These are phyloP conservation scores for Mimosa pudica DNA, from an alignment of 306 rosid genomes.

Conservation along the genomic window DNA sequence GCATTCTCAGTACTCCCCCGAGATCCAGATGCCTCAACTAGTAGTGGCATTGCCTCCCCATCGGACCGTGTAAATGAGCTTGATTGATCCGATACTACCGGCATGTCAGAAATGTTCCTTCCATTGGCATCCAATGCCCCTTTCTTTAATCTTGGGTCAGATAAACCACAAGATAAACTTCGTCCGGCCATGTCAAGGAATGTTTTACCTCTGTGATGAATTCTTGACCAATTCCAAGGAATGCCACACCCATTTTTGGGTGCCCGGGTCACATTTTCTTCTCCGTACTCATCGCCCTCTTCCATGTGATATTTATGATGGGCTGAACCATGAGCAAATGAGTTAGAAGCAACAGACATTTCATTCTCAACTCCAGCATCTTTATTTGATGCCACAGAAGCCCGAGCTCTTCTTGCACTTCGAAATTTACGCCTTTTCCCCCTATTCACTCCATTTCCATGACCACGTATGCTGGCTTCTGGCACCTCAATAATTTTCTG, in stretches of 20 bases:
- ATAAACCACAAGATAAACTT: constrained; percentile 90
- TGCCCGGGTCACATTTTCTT: constrained; percentile 73
- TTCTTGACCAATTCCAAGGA: constrained; percentile 99
- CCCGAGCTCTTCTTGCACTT: constrained; percentile 68
- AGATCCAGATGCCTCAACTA: constrained; percentile 88
- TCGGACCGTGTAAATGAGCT: constrained; percentile 70
- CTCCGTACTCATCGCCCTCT: constrained; percentile 56
- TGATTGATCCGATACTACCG: constrained; percentile 65
- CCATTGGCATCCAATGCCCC: constrained; percentile 61
- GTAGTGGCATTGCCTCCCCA: constrained; percentile 81
- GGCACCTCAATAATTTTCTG: constrained; percentile 63
- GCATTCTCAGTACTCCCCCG: constrained; percentile 74
- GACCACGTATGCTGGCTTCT: constrained; percentile 56
- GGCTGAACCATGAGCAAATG: constrained; percentile 63
- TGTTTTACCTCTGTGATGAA: constrained; percentile 90
- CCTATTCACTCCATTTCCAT: constrained; percentile 65
- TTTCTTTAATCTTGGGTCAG: constrained; percentile 79
- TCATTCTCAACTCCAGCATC: constrained; percentile 77
- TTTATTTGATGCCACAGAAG: constrained; percentile 66
- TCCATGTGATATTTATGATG: constrained; percentile 63
- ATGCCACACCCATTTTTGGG: constrained; percentile 95
- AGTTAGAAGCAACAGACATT: constrained; percentile 90
- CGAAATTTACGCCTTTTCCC: constrained; percentile 77
- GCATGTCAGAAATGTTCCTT: constrained; percentile 65
- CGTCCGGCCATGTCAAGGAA: constrained; percentile 94